These are phyloP conservation scores for Pyronema omphalodes DNA, from an alignment of 495 filamentous ascomycete genomes.

Conservation along the genomic window DNA sequence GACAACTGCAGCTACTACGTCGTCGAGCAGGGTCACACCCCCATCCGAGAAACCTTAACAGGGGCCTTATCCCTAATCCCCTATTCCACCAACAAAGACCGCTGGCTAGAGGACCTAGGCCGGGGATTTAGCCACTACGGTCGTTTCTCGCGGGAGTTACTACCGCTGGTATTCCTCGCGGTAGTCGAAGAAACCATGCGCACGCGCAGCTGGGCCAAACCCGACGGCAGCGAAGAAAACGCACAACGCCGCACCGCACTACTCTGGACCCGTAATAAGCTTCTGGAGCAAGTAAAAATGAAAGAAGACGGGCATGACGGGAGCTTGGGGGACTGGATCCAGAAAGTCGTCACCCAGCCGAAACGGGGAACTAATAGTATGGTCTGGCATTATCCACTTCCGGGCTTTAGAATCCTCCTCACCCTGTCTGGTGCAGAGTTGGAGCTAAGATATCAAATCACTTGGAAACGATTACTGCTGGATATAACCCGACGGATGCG, in stretches of 20 bases:
- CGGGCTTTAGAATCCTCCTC: slow-evolving; percentile 23
- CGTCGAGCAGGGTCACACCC: slow-evolving; percentile 9
- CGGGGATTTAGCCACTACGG: slow-evolving; percentile 20
- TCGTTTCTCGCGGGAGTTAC: slow-evolving; percentile 11
- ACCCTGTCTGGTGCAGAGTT: slow-evolving; percentile 1
- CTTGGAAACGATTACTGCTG: slow-evolving; percentile 14
- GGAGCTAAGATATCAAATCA: neutral
- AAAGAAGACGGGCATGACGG: slow-evolving; percentile 21
- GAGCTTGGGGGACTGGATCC: slow-evolving; percentile 19
- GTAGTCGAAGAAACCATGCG: slow-evolving; percentile 23
- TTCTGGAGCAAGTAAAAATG: slow-evolving; percentile 16
- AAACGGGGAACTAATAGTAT: slow-evolving; percentile 17
- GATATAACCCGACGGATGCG: slow-evolving; percentile 4
- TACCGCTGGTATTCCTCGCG: slow-evolving; percentile 25
- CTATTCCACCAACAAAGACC: slow-evolving; percentile 13
- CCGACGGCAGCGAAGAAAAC: slow-evolving; percentile 16
- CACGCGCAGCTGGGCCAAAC: slow-evolving; percentile 24
- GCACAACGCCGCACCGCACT: slow-evolving; percentile 15
- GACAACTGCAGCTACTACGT: slow-evolving; percentile 19
- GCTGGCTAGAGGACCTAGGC: slow-evolving; percentile 17
- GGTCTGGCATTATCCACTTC: slow-evolving; percentile 25
- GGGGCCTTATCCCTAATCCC: slow-evolving; percentile 13
- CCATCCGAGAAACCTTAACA: slow-evolving; percentile 12
- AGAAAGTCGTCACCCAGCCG: slow-evolving; percentile 13
- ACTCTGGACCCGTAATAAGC: slow-evolving; percentile 19